Percentiles rank a stretch among this genome's conserved stretches.
Evolutionary conservation across 441 rosid genomes (phyloP).

Genomic region (Populus trichocarpa): DNA sequence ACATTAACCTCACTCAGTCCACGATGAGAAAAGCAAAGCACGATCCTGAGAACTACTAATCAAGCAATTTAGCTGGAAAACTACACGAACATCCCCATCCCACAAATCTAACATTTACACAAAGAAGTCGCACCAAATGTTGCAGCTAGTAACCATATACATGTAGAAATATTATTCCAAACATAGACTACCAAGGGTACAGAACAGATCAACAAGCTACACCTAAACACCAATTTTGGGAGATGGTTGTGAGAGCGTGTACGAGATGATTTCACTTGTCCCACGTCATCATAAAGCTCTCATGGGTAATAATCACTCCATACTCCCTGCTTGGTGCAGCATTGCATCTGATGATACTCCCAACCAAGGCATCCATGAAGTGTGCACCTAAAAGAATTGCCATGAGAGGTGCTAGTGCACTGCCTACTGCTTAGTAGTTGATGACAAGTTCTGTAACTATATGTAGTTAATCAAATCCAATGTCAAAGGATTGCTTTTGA

Average conservation of each 20-base stretch:
- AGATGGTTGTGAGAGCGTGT: neutral
- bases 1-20: constrained; percentile 10
- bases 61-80: constrained; percentile 5
- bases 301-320: neutral
- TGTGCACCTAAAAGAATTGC: neutral
- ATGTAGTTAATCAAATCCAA: neutral
- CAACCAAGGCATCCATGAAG: neutral
- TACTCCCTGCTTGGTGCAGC: neutral
- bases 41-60: constrained; percentile 4
- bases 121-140: too few relatives aligned
- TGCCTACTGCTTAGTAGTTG: neutral
- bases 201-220: neutral
- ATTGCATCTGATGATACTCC: neutral
- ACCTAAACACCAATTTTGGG: neutral
- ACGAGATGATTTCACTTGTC: neutral
- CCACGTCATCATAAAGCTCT: neutral
- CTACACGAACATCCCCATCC: neutral
- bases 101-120: neutral
- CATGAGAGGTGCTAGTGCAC: neutral
- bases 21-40: constrained; percentile 9
- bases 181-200: neutral
- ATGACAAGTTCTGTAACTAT: neutral
- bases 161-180: neutral
- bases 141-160: too few relatives aligned
- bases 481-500: neutral